These are phyloP conservation scores for Myriosclerotinia duriaeana DNA, from an alignment of 2,329 filamentous ascomycete species.

Conservation along the genomic window DNA sequence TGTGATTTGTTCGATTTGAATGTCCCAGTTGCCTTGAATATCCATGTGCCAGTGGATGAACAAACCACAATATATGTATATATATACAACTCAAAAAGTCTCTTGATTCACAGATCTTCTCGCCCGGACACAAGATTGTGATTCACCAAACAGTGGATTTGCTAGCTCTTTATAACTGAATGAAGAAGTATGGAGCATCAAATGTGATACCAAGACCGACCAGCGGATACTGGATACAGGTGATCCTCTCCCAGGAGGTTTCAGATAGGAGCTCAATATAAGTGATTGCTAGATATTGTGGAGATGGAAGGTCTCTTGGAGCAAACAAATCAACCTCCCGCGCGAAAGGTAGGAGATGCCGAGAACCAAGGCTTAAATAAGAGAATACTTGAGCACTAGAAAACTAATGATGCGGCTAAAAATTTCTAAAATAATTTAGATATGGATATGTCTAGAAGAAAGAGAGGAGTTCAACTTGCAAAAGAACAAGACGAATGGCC, in stretches of 20 bases:
- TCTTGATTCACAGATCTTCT: conserved; percentile 1
- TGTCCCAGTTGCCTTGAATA: neutral
- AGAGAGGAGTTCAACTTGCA: neutral
- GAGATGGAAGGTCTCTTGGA: neutral
- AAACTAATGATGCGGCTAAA: neutral
- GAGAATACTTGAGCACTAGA: neutral
- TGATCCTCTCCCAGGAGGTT: neutral
- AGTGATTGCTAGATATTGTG: neutral
- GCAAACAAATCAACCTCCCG: conserved; percentile 6
- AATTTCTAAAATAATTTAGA: neutral
- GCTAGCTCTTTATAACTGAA: neutral
- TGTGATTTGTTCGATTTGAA: neutral
- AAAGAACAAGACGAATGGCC: neutral
- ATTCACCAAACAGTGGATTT: neutral
- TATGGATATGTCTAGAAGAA: neutral
- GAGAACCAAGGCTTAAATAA: too few relatives aligned
- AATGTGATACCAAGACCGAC: neutral
- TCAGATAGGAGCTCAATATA: neutral
- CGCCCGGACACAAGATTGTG: neutral
- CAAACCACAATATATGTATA: neutral
- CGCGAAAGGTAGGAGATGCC: neutral
- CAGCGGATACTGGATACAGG: neutral
- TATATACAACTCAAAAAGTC: neutral
- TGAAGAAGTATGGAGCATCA: neutral
- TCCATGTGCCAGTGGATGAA: neutral